Percentiles rank a stretch among this genome's conserved stretches.
phyloP scores from a whole-genome alignment of 768 basidiomycete species.

The Inosperma sp. region DNA sequence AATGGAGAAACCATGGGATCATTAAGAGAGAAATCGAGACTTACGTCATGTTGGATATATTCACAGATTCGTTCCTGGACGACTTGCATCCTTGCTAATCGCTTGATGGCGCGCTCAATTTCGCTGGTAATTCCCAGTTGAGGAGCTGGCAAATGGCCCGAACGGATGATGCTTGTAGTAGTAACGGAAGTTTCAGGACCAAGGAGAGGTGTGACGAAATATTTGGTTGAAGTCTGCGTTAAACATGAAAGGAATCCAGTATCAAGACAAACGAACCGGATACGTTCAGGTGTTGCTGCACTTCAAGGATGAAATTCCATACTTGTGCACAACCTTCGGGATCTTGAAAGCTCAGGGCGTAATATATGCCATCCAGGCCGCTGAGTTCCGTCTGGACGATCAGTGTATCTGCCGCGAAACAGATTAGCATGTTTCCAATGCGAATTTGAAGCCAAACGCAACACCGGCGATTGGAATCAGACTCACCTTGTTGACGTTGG shows the following conservation, averaged over 20 bases:
- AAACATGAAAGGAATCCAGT: slow-evolving; percentile 9
- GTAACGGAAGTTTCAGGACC: slow-evolving; percentile 58
- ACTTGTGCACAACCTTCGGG: slow-evolving; percentile 93
- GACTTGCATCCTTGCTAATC: slow-evolving; percentile 62
- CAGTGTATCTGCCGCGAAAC: slow-evolving; percentile 69
- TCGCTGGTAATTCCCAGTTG: slow-evolving; percentile 72
- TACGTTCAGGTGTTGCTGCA: slow-evolving; percentile 76
- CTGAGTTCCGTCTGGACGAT: slow-evolving; percentile 99
- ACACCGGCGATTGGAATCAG: background rate
- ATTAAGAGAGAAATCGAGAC: no score
- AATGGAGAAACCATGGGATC: slow-evolving; percentile 6
- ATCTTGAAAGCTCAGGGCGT: slow-evolving; percentile 96
- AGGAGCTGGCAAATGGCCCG: slow-evolving; percentile 72
- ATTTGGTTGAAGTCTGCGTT: slow-evolving; percentile 39
- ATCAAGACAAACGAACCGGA: slow-evolving; percentile 42
- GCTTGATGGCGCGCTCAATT: slow-evolving; percentile 74
- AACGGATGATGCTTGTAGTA: slow-evolving; percentile 60
- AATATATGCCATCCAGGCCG: slow-evolving; percentile 91
- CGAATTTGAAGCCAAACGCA: slow-evolving; percentile 6
- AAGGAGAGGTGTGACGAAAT: slow-evolving; percentile 54
- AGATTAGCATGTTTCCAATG: slow-evolving; percentile 16
- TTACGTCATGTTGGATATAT: slow-evolving; percentile 80
- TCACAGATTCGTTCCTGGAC: slow-evolving; percentile 86
- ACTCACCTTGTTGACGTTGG: slow-evolving; percentile 79
- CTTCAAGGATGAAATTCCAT: slow-evolving; percentile 94